Evolutionary conservation across 495 filamentous ascomycete genomes (phyloP).

Genomic region (Mytilinidion resinicola): DNA sequence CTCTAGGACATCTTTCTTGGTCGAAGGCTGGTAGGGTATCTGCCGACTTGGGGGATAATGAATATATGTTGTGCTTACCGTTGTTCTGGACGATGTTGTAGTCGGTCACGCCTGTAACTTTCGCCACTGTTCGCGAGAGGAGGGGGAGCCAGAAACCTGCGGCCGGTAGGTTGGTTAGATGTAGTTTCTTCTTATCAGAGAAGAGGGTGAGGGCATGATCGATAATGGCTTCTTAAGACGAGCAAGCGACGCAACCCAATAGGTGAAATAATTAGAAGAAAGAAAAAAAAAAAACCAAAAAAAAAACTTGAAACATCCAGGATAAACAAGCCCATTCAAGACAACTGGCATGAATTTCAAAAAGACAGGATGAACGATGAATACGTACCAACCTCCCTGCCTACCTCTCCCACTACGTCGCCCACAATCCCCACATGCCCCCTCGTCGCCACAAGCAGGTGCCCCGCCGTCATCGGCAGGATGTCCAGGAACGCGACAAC

Average conservation of each 20-base stretch:
- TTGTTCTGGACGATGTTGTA: conserved; percentile 97
- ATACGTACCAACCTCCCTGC: conserved; percentile 44
- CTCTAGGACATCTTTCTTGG: too few species aligned
- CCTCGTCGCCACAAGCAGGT: conserved; percentile 70
- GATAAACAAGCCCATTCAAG: too few species aligned
- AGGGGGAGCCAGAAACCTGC: conserved; percentile 59
- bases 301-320: too few species aligned
- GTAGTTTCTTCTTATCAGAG: background rate
- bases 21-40: background rate
- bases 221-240: too few species aligned
- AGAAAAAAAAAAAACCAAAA: background rate
- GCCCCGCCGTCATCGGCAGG: conserved; percentile 71
- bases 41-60: too few species aligned
- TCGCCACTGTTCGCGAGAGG: conserved; percentile 62
- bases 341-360: background rate
- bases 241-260: too few species aligned
- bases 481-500: conserved; percentile 87
- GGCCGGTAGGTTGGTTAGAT: background rate
- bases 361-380: background rate
- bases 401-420: conserved; percentile 58
- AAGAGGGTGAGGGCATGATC: background rate
- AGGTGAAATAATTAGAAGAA: background rate
- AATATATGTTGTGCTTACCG: conserved; percentile 44
- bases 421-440: conserved; percentile 63
- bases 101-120: conserved; percentile 58